Percentiles rank a stretch among this genome's conserved stretches.
These are phyloP conservation scores for Pseudopithomyces chartarum DNA, from an alignment of 2,329 filamentous ascomycete species.

Conservation along the genomic window DNA sequence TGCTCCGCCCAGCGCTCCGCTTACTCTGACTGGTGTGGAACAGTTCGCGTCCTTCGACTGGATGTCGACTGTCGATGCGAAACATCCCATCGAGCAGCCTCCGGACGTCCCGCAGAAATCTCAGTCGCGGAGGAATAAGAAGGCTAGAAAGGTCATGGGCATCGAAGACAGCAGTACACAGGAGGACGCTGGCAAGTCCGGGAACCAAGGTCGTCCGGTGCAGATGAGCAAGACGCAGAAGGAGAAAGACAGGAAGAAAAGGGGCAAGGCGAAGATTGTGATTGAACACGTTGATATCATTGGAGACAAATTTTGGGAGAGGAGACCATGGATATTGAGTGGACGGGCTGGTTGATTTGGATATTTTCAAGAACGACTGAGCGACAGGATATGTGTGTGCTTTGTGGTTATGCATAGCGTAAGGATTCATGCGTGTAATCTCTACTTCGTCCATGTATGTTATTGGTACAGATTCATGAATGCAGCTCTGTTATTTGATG, in stretches of 20 bases:
- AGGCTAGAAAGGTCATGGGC: background rate
- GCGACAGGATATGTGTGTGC: background rate
- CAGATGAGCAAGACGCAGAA: slow-evolving; percentile 76
- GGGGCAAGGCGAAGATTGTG: slow-evolving; percentile 78
- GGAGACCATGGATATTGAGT: slow-evolving; percentile 72
- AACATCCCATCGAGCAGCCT: background rate
- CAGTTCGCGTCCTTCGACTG: slow-evolving; percentile 2
- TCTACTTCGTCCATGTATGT: background rate
- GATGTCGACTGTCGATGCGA: background rate
- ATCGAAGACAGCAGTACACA: slow-evolving; percentile 20
- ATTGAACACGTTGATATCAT: slow-evolving; percentile 93
- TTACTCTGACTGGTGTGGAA: background rate
- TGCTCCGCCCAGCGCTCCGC: background rate
- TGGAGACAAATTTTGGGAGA: slow-evolving; percentile 91
- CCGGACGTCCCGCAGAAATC: slow-evolving; percentile 3
- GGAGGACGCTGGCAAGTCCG: slow-evolving; percentile 7
- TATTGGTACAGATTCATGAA: background rate
- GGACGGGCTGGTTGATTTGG: slow-evolving; percentile 33
- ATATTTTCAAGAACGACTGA: background rate
- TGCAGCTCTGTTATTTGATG: no score
- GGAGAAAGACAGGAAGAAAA: slow-evolving; percentile 81
- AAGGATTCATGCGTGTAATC: no score
- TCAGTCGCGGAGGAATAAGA: slow-evolving; percentile 7
- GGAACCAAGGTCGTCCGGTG: slow-evolving; percentile 45
- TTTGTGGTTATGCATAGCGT: no score